Conservation (phyloP, 345 rosid species). For the Bretschneidera sinensis region DNA sequence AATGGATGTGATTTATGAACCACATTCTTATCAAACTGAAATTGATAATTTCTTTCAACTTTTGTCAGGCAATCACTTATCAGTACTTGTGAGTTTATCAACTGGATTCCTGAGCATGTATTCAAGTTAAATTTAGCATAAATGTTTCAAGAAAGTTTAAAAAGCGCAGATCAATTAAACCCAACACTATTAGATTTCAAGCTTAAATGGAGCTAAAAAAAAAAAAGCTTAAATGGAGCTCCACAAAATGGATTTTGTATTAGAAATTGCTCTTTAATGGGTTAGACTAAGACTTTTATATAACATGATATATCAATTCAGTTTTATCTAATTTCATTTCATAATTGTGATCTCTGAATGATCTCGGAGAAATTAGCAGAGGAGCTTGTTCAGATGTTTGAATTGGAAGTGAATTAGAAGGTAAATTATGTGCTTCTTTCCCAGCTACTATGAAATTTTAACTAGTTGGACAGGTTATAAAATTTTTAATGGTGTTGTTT, state of each 20-base stretch:
- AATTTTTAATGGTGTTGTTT: slow-evolving; percentile 12
- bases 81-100: background rate
- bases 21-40: background rate
- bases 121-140: background rate
- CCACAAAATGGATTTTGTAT: too few relatives aligned
- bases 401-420: slow-evolving; percentile 67
- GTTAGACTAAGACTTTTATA: too few relatives aligned
- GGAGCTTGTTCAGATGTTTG: slow-evolving; percentile 76
- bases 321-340: background rate
- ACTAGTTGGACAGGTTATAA: slow-evolving; percentile 1
- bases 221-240: too few relatives aligned
- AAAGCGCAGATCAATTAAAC: background rate
- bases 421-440: slow-evolving; percentile 22
- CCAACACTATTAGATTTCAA: background rate
- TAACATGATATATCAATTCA: too few relatives aligned
- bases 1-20: too few relatives aligned
- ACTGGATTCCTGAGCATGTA: background rate
- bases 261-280: too few relatives aligned
- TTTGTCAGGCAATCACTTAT: background rate
- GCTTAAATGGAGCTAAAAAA: background rate
- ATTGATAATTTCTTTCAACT: background rate
- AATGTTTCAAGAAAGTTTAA: background rate
- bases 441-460: background rate
- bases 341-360: slow-evolving; percentile 5
- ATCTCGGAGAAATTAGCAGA: slow-evolving; percentile 64